A percentile compares a stretch with the other conserved stretches of the same genome.
Conservation (phyloP, 148 eudicot species). For the Nepenthes mirabilis region DNA sequence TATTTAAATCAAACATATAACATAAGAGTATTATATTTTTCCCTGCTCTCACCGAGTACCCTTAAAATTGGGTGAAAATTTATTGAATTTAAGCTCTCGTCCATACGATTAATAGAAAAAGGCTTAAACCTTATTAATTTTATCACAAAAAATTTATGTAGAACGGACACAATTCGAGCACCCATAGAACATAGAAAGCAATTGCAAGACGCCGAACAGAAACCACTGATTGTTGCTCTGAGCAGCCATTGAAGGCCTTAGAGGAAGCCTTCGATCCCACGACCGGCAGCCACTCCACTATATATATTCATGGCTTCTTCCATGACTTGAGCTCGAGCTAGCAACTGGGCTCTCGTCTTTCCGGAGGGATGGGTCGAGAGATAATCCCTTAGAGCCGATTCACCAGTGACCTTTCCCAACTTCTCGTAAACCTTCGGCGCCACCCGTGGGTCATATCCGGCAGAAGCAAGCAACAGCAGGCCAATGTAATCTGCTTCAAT, state of each 20-base stretch:
- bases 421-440: slow-evolving; percentile 81
- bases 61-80: too few species aligned
- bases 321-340: slow-evolving; percentile 75
- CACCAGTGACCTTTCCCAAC: slow-evolving; percentile 50
- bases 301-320: slow-evolving; percentile 70
- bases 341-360: slow-evolving; percentile 53
- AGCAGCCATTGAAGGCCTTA: neutral
- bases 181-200: too few species aligned
- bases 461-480: slow-evolving; percentile 61
- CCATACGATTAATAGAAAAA: too few species aligned
- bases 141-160: too few species aligned
- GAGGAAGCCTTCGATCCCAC: slow-evolving; percentile 63
- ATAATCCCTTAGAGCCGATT: slow-evolving; percentile 6
- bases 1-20: too few species aligned
- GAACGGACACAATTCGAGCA: too few species aligned
- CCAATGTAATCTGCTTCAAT: slow-evolving; percentile 97
- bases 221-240: neutral
- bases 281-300: slow-evolving; percentile 46
- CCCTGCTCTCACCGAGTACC: too few species aligned
- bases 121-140: too few species aligned
- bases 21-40: too few species aligned
- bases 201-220: too few species aligned
- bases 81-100: too few species aligned
- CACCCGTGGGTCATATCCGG: slow-evolving; percentile 79
- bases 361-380: slow-evolving; percentile 89